Base-by-base conservation (phyloP, 2,329 filamentous ascomycete genomes). In the Juglanconis juglandina region DNA sequence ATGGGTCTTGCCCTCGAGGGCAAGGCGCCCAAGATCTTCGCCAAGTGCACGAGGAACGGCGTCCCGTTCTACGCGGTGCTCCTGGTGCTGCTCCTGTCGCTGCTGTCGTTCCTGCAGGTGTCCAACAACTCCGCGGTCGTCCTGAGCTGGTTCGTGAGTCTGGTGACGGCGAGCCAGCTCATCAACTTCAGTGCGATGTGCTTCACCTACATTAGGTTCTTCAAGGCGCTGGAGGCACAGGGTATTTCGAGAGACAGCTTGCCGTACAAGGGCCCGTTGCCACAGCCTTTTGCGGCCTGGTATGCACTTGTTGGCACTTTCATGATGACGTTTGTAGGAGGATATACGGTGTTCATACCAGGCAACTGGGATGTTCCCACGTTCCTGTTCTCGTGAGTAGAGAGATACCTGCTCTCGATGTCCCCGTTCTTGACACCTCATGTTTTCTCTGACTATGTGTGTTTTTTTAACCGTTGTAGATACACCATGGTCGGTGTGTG, bases 291-390 rank as follows among this genome's bases (percentile, higher is more conserved):
- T 63, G 74, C 76, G 8, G 76, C 82, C 0, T 85, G 77, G 67
- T 74, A 81, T 44, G 78, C 76, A 1, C 71, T 86, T 0, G 57
- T 75, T 5, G 77, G 82, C 14, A 70, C 72, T 17, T 65, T 80
- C 5, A 73, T 84, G 48, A 78, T 84, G 54, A 64, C 86, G 32
- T 84, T 85, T 58, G 80, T 85, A 49, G 82, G 84, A 14, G 85
- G 84, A 59, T 77, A 84, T 61, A 73, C 78, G 30, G 84, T 87
- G 64, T 72, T 72, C 48, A 37, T 72, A 54, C 69, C 69, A 3
- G 70, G 71, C 0, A 60, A 62, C 1, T 72, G 70, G 70, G 64
- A 70, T 35, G 57, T 71, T 35, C 65, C 70, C 8, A 68, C 67
- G 7, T 72, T 72, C 54, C 59, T 72, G 39, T 72, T 71, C 60